Evolutionary conservation across 257 asterid genomes (phyloP).

Genomic region (Penstemon barbatus): DNA sequence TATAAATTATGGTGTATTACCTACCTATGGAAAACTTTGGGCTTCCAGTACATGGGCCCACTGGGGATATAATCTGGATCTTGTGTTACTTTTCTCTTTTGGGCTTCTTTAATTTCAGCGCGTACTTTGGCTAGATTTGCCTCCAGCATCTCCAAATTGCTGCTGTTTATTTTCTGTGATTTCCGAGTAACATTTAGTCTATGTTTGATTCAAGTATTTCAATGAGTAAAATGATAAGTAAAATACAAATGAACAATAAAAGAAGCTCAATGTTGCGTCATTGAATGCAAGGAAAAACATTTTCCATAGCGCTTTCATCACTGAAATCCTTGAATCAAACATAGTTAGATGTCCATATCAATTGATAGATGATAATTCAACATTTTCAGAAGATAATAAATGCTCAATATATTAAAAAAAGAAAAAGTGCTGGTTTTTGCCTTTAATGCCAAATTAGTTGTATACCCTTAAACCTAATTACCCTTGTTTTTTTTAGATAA

Average conservation of each 20-base stretch:
- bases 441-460: too few species aligned
- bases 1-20: conserved; percentile 19
- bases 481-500: not conserved
- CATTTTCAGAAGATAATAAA: not conserved
- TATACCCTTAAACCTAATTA: too few species aligned
- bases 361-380: not conserved
- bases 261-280: too few species aligned
- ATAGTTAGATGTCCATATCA: not conserved
- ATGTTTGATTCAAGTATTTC: too few species aligned
- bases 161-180: conserved; percentile 29
- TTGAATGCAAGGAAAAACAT: too few species aligned
- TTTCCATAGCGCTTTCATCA: too few species aligned
- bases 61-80: conserved; percentile 51
- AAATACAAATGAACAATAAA: too few species aligned
- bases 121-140: conserved; percentile 53
- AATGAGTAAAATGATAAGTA: too few species aligned
- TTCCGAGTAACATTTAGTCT: conserved; percentile 19
- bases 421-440: not conserved
- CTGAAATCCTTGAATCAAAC: too few species aligned
- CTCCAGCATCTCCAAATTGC: conserved; percentile 46
- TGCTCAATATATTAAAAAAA: not conserved
- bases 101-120: conserved; percentile 41
- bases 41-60: conserved; percentile 66
- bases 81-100: conserved; percentile 28
- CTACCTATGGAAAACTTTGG: conserved; percentile 63